Evolutionary conservation across 805 yeast genomes (phyloP).

Genomic region (Kodamaea nitidulidarum): DNA sequence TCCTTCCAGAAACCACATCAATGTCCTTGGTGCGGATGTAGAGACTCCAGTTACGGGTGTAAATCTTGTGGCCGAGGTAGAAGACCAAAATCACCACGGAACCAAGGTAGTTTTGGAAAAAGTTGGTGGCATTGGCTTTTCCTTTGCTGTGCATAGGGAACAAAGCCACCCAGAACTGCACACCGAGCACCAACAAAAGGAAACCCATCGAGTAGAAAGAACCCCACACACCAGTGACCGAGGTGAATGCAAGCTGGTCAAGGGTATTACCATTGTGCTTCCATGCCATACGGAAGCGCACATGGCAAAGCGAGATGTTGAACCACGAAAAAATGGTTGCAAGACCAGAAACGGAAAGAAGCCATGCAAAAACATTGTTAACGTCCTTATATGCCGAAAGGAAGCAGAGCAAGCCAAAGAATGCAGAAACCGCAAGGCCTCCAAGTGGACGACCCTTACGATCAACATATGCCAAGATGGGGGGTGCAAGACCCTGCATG

Average conservation of each 20-base stretch:
- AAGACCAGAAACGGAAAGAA: slow-evolving; percentile 32
- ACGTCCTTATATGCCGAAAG: slow-evolving; percentile 14
- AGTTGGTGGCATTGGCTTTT: slow-evolving; percentile 17
- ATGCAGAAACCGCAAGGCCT: slow-evolving; percentile 12
- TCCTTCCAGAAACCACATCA: slow-evolving; percentile 26
- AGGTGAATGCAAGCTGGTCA: slow-evolving; percentile 19
- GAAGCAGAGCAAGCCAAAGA: slow-evolving; percentile 16
- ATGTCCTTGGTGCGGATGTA: slow-evolving; percentile 19
- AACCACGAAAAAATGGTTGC: slow-evolving; percentile 37
- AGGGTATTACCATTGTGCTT: slow-evolving; percentile 20
- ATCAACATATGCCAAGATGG: slow-evolving; percentile 14
- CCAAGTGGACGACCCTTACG: slow-evolving; percentile 17
- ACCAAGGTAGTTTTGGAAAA: slow-evolving; percentile 26
- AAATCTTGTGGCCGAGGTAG: slow-evolving; percentile 23
- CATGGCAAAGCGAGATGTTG: slow-evolving; percentile 29
- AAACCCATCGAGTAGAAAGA: slow-evolving; percentile 23
- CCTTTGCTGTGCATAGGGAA: slow-evolving; percentile 19
- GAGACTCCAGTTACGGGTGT: slow-evolving; percentile 17
- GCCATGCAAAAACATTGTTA: slow-evolving; percentile 23
- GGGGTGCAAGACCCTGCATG: slow-evolving; percentile 16
- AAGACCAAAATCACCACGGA: slow-evolving; percentile 20
- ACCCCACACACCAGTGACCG: slow-evolving; percentile 24
- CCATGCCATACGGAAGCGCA: slow-evolving; percentile 31
- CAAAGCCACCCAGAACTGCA: slow-evolving; percentile 27
- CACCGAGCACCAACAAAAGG: slow-evolving; percentile 18